Conservation (phyloP, 352 stramenopile genomes). For the Pythium myriotylum region DNA sequence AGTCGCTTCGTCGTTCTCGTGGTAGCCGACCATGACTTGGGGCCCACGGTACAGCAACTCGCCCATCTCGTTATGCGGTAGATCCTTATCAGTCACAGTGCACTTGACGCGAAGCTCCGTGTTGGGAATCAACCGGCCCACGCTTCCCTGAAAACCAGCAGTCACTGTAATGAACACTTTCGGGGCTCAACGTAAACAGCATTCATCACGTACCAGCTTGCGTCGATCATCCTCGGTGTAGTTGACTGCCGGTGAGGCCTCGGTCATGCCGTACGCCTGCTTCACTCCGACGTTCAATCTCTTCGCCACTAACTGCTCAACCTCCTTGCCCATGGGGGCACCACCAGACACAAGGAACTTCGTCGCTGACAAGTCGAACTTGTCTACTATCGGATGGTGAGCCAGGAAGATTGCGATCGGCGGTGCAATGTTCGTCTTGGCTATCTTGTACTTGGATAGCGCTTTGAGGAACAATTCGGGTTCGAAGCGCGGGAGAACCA, state of each 20-base stretch:
- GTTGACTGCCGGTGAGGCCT: slow-evolving; percentile 31
- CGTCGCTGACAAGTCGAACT: slow-evolving; percentile 90
- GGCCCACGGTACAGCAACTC: slow-evolving; percentile 71
- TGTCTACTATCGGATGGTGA: slow-evolving; percentile 90
- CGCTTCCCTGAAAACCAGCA: too few species aligned
- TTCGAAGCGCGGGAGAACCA: slow-evolving; percentile 92
- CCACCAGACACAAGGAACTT: slow-evolving; percentile 70
- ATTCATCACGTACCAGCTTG: too few species aligned
- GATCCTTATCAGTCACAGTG: slow-evolving; percentile 33
- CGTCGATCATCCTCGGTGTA: slow-evolving; percentile 11
- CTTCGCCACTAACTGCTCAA: slow-evolving; percentile 52
- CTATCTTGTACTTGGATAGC: slow-evolving; percentile 68
- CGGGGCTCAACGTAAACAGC: too few species aligned
- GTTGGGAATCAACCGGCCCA: slow-evolving; percentile 40
- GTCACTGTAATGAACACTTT: too few species aligned
- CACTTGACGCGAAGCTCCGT: slow-evolving; percentile 43
- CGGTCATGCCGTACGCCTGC: slow-evolving; percentile 52
- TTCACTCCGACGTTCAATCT: slow-evolving; percentile 48
- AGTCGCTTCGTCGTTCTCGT: slow-evolving; percentile 88
- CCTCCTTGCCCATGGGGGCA: slow-evolving; percentile 71
- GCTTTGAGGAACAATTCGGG: slow-evolving; percentile 84
- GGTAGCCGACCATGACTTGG: slow-evolving; percentile 60
- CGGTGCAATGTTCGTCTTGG: slow-evolving; percentile 76
- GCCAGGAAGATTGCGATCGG: slow-evolving; percentile 84
- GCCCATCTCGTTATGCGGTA: slow-evolving; percentile 37